phyloP scores from a whole-genome alignment of 805 yeast species.

The Lachancea sp. region DNA sequence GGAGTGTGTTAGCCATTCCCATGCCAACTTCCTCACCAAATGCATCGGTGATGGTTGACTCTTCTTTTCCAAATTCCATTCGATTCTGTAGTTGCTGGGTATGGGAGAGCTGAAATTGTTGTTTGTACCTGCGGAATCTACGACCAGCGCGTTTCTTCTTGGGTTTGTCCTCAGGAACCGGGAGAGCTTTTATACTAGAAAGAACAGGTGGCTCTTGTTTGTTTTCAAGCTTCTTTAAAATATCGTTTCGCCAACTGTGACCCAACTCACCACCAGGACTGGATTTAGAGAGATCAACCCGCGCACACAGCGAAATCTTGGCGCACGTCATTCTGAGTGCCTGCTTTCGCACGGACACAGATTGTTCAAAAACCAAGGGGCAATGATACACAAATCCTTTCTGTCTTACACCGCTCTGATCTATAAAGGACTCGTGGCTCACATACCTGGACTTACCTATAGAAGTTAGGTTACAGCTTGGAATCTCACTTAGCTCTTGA shows the following conservation, averaged over 20 bases:
- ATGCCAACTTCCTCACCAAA: slow-evolving; percentile 79
- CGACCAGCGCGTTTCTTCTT: slow-evolving; percentile 86
- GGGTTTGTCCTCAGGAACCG: slow-evolving; percentile 66
- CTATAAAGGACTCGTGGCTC: slow-evolving; percentile 32
- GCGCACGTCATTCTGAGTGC: slow-evolving; percentile 76
- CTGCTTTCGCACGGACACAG: slow-evolving; percentile 54
- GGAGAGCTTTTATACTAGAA: slow-evolving; percentile 60
- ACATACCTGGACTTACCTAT: slow-evolving; percentile 47
- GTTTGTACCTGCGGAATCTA: slow-evolving; percentile 70
- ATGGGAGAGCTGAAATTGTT: slow-evolving; percentile 75
- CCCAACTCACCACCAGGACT: slow-evolving; percentile 51
- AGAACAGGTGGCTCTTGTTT: slow-evolving; percentile 72
- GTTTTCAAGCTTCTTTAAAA: slow-evolving; percentile 59
- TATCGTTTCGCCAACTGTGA: slow-evolving; percentile 49
- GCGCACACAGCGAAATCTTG: slow-evolving; percentile 72
- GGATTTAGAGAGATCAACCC: slow-evolving; percentile 57
- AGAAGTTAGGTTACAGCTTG: slow-evolving; percentile 79
- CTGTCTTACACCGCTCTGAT: slow-evolving; percentile 44
- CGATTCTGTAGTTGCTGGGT: slow-evolving; percentile 76
- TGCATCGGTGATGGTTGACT: slow-evolving; percentile 52
- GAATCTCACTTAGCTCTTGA: slow-evolving; percentile 55
- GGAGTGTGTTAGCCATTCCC: slow-evolving; percentile 50
- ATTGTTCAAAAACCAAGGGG: slow-evolving; percentile 52
- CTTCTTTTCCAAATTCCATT: slow-evolving; percentile 74
- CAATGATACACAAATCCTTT: slow-evolving; percentile 64